A percentile compares a stretch with the other conserved stretches of the same genome.
Conservation (phyloP, 139 green algal species). For the Micractinium sp. region DNA sequence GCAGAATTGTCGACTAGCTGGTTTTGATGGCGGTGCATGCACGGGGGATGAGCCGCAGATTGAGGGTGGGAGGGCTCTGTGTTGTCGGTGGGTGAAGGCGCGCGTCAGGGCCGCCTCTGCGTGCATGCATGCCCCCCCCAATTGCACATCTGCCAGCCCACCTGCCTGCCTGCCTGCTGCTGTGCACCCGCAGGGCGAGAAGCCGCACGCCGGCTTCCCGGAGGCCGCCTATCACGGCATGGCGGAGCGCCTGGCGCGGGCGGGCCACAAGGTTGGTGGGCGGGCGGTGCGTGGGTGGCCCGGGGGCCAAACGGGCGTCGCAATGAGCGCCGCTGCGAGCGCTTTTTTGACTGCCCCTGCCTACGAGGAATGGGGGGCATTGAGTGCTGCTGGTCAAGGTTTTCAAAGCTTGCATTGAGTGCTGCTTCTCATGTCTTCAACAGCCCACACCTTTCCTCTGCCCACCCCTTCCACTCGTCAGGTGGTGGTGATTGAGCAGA, state of each 20-base stretch:
- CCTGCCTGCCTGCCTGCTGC: not conserved
- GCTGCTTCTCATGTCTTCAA: not conserved
- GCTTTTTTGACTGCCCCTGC: not conserved
- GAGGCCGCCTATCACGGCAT: constrained; percentile 85
- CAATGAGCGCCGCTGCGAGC: too few species aligned
- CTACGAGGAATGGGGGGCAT: too few species aligned
- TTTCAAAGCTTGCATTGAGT: not conserved
- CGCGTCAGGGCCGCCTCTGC: not conserved
- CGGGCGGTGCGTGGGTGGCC: not conserved
- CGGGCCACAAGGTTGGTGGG: constrained; percentile 79
- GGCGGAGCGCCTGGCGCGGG: constrained; percentile 86
- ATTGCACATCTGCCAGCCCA: not conserved
- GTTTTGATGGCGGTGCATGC: not conserved
- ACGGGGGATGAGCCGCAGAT: not conserved
- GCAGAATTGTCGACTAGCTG: too few species aligned
- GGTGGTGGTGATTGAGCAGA: constrained; percentile 97
- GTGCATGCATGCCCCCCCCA: not conserved
- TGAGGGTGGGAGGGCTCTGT: not conserved
- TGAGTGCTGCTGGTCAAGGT: not conserved
- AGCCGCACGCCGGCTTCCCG: constrained; percentile 95
- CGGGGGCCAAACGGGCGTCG: too few species aligned
- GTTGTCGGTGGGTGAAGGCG: not conserved
- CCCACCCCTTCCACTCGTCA: not conserved
- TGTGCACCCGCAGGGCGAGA: constrained; percentile 90
- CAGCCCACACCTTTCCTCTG: not conserved